Base-by-base conservation (phyloP, 2,329 filamentous ascomycete species). In the Sodiomyces alkalinus region DNA sequence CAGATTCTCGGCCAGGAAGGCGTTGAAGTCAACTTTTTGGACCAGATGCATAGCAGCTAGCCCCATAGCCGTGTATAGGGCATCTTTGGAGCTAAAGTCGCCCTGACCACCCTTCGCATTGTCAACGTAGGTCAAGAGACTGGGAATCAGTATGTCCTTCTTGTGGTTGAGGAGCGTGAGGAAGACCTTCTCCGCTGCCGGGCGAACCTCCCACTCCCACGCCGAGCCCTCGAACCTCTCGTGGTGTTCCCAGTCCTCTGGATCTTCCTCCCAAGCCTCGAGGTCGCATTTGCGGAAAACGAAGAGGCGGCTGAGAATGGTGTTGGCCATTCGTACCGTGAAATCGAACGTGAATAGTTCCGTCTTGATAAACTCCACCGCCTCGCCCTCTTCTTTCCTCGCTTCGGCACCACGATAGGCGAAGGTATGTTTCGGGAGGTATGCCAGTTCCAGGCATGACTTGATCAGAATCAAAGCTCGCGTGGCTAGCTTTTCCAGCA, bases 121-220 rank as follows among this genome's bases (percentile, higher is more conserved):
- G 38, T 78, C 66, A 48, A 96, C 94, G 40, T 94, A 92, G 27
- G 68, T 64, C 24, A 96, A 59, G 17, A 98, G 58, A 11, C 83
- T 85, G 25, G 78, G 69, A 7, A 82, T 69, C 21, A 96, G 67
- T 17, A 92, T 62, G 26, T 76, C 62, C 53, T 90, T 93, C 64
- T 82, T 92, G 55, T 92, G 77, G 35, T 82, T 80, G 34, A 93
- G 71, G 12, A 98, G 68, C 43, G 94, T 86, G 40, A 94, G 64
- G 52, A 96, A 93, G 10, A 98, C 64, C 51, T 86, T 92, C 52
- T 98, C 90, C 0, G 90, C 78, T 47, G 87, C 96, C 3, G 86
- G 82, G 18, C 87, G 74, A 29, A 96, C 77, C 33, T 87, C 81
- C 58, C 86, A 94, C 44, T 96, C 85, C 67, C 80, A 96, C 2